phyloP scores from a whole-genome alignment of 257 asterid species.

The Nicotiana tabacum region DNA sequence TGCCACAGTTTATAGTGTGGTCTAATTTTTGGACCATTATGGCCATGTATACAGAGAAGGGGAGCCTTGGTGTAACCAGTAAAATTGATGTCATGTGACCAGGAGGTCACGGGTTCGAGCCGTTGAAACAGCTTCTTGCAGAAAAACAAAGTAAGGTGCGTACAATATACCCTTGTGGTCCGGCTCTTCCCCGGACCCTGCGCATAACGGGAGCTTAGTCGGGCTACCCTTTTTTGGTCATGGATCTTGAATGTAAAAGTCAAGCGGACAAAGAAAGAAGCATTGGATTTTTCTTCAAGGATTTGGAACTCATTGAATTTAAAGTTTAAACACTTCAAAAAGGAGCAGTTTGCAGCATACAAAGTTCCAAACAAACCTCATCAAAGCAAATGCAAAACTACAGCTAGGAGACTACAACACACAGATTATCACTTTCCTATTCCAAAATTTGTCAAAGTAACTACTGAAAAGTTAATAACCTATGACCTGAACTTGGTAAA shows the following conservation, averaged over 20 bases:
- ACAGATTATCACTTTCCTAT: slow-evolving; percentile 3
- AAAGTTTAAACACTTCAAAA: slow-evolving; percentile 15
- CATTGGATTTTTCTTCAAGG: neutral
- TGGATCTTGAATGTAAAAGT: neutral
- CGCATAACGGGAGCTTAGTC: too few relatives aligned
- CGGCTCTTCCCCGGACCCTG: too few relatives aligned
- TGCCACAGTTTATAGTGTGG: neutral
- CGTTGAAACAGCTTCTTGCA: too few relatives aligned
- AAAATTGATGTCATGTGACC: too few relatives aligned
- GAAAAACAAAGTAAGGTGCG: too few relatives aligned
- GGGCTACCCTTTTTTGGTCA: neutral
- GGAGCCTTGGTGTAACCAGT: too few relatives aligned
- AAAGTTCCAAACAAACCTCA: slow-evolving; percentile 6
- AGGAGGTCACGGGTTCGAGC: too few relatives aligned
- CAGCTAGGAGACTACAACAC: neutral
- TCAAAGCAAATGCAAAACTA: slow-evolving; percentile 3
- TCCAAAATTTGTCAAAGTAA: slow-evolving; percentile 4
- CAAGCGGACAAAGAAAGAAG: neutral
- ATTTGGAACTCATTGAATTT: neutral
- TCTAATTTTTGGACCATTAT: neutral
- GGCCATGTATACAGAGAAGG: too few relatives aligned
- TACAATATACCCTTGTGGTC: too few relatives aligned
- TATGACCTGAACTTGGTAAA: slow-evolving; percentile 19
- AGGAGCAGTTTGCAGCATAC: neutral
- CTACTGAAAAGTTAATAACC: slow-evolving; percentile 3